Evolutionary conservation across 805 yeast genomes (phyloP), one percentile per base, ranked within the genome.

Genomic region (Kodamaea leandrae): DNA sequence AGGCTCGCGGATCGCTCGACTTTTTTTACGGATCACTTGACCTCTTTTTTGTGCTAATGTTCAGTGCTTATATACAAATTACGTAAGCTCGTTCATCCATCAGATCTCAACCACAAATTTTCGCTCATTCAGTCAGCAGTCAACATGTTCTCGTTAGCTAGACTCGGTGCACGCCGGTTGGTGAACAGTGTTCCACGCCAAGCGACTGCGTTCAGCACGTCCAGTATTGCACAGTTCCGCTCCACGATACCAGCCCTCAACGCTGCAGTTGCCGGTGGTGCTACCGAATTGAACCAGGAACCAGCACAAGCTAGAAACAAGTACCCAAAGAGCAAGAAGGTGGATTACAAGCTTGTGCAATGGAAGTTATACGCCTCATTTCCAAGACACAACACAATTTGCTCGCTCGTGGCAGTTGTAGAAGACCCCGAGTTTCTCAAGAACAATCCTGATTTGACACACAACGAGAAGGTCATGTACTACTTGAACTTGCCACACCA

Each of bases 401-500:
- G 86, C 45, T 83, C 96, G 8, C 72, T 87, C 39, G 77, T 85
- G 12, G 82, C 85, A 3, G 84, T 80, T 13, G 76, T 75, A 26
- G 85, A 81, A 57, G 91, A 84, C 55, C 58, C 66, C 38, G 77
- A 81, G 47, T 80, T 71, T 54, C 63, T 77, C 50, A 66, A 68
- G 36, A 80, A 77, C 53, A 80, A 82, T 57, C 72, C 78, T 19
- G 62, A 71, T 30, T 57, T 77, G 39, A 58, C 83, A 21, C 78
- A 76, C 61, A 80, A 82, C 60, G 81, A 88, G 46, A 71, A 86
- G 64, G 84, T 86, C 37, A 71, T 88, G 36, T 85, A 88, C 59
- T 83, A 83, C 64, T 68, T 87, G 51, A 80, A 83, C 47, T 76
- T 90, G 36, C 93, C 89, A 18, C 91, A 90, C 63, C 83, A 79